Evolutionary conservation across 2,329 filamentous ascomycete genomes (phyloP).

Genomic region (Colletotrichum sp.): DNA sequence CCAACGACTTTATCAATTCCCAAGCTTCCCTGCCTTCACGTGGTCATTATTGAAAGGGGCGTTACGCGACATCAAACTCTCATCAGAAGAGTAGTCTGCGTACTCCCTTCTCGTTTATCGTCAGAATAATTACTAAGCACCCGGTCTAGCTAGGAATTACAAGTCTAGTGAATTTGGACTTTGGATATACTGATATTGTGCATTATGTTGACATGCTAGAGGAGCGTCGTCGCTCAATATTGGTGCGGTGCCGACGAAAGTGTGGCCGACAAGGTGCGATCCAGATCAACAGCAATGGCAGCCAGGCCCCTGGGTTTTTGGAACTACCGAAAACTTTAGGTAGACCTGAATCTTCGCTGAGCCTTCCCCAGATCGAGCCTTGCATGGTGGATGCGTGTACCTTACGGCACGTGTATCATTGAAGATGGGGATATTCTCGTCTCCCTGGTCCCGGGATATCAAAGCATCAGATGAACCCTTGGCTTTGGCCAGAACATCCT

Average conservation of each 20-base stretch:
- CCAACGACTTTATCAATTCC: background rate
- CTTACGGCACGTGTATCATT: background rate
- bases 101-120: accelerated
- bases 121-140: background rate
- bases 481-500: background rate
- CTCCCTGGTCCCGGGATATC: background rate
- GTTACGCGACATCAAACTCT: background rate
- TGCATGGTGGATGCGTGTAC: background rate
- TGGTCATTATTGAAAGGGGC: background rate
- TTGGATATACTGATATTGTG: background rate
- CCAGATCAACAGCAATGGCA: background rate
- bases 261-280: background rate
- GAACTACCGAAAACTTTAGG: background rate
- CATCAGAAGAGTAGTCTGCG: background rate
- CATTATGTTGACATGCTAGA: background rate
- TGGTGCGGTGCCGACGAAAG: background rate
- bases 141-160: background rate
- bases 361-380: accelerated
- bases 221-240: background rate
- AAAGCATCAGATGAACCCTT: background rate
- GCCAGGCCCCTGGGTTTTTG: background rate
- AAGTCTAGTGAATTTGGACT: background rate
- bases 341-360: background rate
- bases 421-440: background rate
- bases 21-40: background rate